Base-by-base conservation (phyloP, 2,329 filamentous ascomycete genomes). In the Gaeumannomyces sp. region DNA sequence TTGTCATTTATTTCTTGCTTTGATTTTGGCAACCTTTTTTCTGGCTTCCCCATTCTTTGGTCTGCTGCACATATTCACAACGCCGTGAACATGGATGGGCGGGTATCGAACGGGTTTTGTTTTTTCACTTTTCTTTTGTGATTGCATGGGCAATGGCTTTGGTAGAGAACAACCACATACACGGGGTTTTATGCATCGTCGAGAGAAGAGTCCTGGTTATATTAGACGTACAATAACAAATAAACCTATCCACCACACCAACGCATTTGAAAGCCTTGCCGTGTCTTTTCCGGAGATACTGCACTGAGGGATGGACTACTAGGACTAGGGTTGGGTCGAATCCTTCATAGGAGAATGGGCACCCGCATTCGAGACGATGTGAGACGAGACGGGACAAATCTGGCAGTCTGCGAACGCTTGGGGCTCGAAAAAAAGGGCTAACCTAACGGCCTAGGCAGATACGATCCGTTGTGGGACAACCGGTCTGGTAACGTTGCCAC, bases 1-100 rank as follows among this genome's bases (percentile, higher is more conserved):
- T 35, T 59, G 29, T 27, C 22, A 25, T 64, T 27, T 61, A 61
- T 61, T 56, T 64, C 19, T 64, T 56, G 53, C 35, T 64, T 61
- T 33, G 28, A 28, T 38, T 64, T 61, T 61, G 19, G 35, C 28
- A n/a, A 10, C 14, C 19, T 63, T 59, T 27, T 59, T 31, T 19
- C n/a, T 35, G 28, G 1, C 10, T 38, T 25, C 53, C 27, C 3
- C 28, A 25, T 25, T 53, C 22, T 53, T 35, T 53, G 6, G 22
- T 53, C 22, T n/a, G 45, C 8, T 22, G 45, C 10, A 53, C 45
- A 11, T 25, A 53, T 53, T 25, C 45, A 53, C 45, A n/a, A 25
- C n/a, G 2, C 45, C 2, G 2, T 11, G 45, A n/a, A 8, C 3
- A n/a, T n/a, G 1, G 7, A 8, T 25, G 19, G 8, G 2, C 19